Evolutionary conservation across 1,284 basidiomycete species (phyloP).

Genomic region (Ceratobasidium sp.): DNA sequence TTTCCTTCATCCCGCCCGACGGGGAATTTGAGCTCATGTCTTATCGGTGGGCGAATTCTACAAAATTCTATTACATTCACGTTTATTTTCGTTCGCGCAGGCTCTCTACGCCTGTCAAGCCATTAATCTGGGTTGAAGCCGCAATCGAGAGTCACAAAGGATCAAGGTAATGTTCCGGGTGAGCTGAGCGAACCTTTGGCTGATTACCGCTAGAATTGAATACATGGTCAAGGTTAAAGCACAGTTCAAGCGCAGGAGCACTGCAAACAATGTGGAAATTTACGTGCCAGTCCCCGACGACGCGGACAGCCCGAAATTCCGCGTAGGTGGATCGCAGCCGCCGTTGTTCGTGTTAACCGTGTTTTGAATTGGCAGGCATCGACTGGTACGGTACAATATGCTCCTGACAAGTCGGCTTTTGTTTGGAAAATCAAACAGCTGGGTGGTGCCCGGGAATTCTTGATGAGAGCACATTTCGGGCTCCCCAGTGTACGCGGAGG

Average conservation of each 20-base stretch:
- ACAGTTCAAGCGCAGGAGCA: conserved; percentile 96
- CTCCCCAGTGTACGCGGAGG: conserved; percentile 89
- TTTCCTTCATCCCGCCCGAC: conserved; percentile 98
- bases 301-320: conserved; percentile 97
- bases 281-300: conserved; percentile 98
- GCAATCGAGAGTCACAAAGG: conserved; percentile 95
- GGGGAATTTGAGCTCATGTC: conserved; percentile 99
- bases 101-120: conserved; percentile 87
- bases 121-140: conserved; percentile 98
- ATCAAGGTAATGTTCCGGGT: conserved; percentile 55
- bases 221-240: conserved; percentile 99
- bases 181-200: background rate
- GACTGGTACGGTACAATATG: conserved; percentile 92
- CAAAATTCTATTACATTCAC: background rate
- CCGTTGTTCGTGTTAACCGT: too few relatives aligned
- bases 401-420: conserved; percentile 94
- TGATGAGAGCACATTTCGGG: conserved; percentile 97
- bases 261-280: conserved; percentile 98
- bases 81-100: background rate
- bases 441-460: conserved; percentile 90
- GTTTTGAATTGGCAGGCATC: conserved; percentile 67
- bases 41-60: conserved; percentile 68
- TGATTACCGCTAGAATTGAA: conserved; percentile 73
- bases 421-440: conserved; percentile 99
- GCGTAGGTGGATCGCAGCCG: conserved; percentile 66